Evolutionary conservation across 768 basidiomycete species (phyloP).

Genomic region (Mycena albidolilacea): DNA sequence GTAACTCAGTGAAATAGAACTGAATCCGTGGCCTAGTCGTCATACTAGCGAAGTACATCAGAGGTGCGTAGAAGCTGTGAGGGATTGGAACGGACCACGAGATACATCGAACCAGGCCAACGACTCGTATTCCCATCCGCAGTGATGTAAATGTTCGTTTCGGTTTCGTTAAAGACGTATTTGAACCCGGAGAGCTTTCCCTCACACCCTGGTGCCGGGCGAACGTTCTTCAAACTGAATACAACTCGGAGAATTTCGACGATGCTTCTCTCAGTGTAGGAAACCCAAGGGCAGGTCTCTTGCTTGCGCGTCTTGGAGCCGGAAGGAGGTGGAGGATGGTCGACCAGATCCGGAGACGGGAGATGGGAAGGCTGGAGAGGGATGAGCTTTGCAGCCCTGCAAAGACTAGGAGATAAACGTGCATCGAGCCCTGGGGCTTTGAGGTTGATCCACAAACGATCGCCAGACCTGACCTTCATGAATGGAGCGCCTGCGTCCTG

Average conservation of each 20-base stretch:
- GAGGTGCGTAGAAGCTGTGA: constrained; percentile 4
- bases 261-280: constrained; percentile 53
- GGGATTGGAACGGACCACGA: constrained; percentile 47
- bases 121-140: constrained; percentile 51
- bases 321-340: constrained; percentile 5
- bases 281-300: constrained; percentile 53
- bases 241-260: constrained; percentile 61
- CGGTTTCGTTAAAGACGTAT: constrained; percentile 49
- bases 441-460: constrained; percentile 50
- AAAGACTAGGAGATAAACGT: neutral
- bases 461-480: constrained; percentile 48
- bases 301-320: constrained; percentile 34
- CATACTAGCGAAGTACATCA: constrained; percentile 6
- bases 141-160: constrained; percentile 51
- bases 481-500: constrained; percentile 42
- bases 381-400: constrained; percentile 16
- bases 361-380: constrained; percentile 37
- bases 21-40: neutral
- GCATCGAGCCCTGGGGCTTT: constrained; percentile 52
- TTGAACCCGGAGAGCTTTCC: constrained; percentile 57
- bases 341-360: constrained; percentile 22
- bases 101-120: constrained; percentile 56
- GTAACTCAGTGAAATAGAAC: constrained; percentile 5
- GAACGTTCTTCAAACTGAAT: constrained; percentile 60
- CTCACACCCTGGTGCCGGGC: constrained; percentile 60